These are phyloP conservation scores for Aspergillus asperescens DNA, from an alignment of 495 filamentous ascomycete genomes.

Conservation along the genomic window DNA sequence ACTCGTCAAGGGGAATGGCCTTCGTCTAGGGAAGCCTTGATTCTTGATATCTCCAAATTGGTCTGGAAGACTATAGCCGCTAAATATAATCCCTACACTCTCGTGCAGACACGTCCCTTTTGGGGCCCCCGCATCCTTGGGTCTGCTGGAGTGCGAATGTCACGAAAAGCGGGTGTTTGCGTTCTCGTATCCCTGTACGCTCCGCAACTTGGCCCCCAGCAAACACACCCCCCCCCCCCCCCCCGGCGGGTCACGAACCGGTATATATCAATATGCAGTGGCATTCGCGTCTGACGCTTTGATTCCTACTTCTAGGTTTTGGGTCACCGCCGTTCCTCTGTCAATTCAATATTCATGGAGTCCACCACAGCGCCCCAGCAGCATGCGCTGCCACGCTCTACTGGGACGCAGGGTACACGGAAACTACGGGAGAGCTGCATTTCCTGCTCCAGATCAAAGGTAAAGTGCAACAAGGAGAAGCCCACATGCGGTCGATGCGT, in stretches of 20 bases:
- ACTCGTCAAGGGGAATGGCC: no score
- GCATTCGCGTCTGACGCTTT: no score
- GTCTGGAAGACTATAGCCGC: no score
- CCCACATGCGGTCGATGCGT: slow-evolving; percentile 53
- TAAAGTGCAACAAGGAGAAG: slow-evolving; percentile 56
- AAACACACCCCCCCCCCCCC: no score
- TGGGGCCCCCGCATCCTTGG: no score
- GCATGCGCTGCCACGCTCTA: not conserved
- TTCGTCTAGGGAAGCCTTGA: no score
- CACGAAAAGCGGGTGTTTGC: no score
- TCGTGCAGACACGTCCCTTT: not conserved
- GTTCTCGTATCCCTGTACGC: not conserved
- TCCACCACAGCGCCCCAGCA: not conserved
- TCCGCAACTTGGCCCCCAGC: no score
- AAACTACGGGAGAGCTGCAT: slow-evolving; percentile 29
- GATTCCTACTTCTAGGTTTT: no score
- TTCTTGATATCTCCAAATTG: not conserved
- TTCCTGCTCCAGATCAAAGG: slow-evolving; percentile 24
- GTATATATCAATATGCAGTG: not conserved
- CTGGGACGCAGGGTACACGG: not conserved
- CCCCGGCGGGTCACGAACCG: no score
- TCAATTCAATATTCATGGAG: slow-evolving; percentile 1
- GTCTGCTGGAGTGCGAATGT: no score
- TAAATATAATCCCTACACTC: not conserved
- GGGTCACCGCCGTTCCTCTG: no score